Evolutionary conservation across 352 stramenopile genomes (phyloP).

Genomic region (Nothophytophthora sp.): DNA sequence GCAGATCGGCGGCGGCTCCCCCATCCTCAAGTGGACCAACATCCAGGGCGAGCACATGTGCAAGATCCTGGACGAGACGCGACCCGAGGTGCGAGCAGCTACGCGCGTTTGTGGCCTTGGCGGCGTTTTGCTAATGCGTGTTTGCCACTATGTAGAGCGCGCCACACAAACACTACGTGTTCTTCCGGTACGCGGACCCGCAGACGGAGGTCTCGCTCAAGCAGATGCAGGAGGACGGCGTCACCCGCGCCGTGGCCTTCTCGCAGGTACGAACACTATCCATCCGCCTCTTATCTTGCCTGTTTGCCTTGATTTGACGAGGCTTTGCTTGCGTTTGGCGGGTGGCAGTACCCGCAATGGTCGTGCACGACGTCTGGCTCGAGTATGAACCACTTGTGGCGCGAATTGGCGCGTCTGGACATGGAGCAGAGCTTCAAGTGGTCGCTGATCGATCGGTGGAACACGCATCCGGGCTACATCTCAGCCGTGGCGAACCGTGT

Average conservation of each 20-base stretch:
- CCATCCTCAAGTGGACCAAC: constrained; percentile 98
- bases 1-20: constrained; percentile 96
- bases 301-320: too few species aligned
- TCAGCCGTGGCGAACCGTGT: constrained; percentile 93
- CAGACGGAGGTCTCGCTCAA: constrained; percentile 96
- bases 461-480: constrained; percentile 96
- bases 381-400: constrained; percentile 92
- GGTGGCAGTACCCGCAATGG: constrained; percentile 95
- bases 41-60: constrained; percentile 93
- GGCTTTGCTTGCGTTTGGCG: not conserved
- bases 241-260: constrained; percentile 96
- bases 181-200: constrained; percentile 98
- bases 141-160: constrained; percentile 55
- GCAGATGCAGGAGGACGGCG: constrained; percentile 94
- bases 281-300: too few species aligned
- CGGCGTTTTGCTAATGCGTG: too few species aligned
- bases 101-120: too few species aligned
- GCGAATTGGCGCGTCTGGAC: constrained; percentile 82
- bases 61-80: constrained; percentile 88
- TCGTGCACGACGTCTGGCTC: constrained; percentile 97
- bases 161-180: constrained; percentile 96
- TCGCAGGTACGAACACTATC: constrained; percentile 66
- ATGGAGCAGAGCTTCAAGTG: constrained; percentile 87
- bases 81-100: constrained; percentile 60
- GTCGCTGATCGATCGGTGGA: constrained; percentile 92